Base-by-base conservation (phyloP, 1,284 basidiomycete species). In the Pseudomicrostroma phylloplanum region DNA sequence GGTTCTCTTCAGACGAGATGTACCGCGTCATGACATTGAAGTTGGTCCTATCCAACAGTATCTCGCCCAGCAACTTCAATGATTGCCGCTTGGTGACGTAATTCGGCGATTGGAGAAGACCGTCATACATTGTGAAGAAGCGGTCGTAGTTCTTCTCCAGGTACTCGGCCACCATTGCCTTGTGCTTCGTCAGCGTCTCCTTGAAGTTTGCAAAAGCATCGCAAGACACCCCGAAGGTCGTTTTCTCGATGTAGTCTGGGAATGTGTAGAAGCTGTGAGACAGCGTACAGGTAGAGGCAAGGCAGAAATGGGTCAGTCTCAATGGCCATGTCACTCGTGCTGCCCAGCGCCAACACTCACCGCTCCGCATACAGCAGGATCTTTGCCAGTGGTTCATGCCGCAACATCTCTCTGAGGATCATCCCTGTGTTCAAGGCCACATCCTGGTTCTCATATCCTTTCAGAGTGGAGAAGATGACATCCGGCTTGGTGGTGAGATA, bases 51-150 rank as follows among this genome's bases (percentile, higher is more conserved):
- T 98, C 96, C 55, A 99, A 87, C 1, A 98, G 83, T 80, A 98
- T 96, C 81, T 98, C 96, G 70, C 96, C 94, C 1, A 99, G 86
- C 1, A 98, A 86, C 81, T 99, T 99, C 76, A 99, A 86, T 0
- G 93, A 96, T 80, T 99, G 94, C 1, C 96, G 89, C 81, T 97
- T 97, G n/a, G 96, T 98, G 63, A 99, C 96, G 79, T 98, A 98
- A 83, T 98, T 98, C 72, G 84, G 86, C 21, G 92, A 96, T 55
- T 91, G 84, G 69, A 98, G 89, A 65, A 99, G 87, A 17, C 88
- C 88, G 26, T 90, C 91, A 82, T 94, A 97, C 67, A 92, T 92
- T 48, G 86, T 85, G 83, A 99, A 98, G 84, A 98, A 98, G 88
- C 92, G 78, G 71, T 97, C 94, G 77, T 97, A 99, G 80, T 97